These are phyloP conservation scores for Neurospora sp. DNA, from an alignment of 495 filamentous ascomycete genomes.

Conservation along the genomic window DNA sequence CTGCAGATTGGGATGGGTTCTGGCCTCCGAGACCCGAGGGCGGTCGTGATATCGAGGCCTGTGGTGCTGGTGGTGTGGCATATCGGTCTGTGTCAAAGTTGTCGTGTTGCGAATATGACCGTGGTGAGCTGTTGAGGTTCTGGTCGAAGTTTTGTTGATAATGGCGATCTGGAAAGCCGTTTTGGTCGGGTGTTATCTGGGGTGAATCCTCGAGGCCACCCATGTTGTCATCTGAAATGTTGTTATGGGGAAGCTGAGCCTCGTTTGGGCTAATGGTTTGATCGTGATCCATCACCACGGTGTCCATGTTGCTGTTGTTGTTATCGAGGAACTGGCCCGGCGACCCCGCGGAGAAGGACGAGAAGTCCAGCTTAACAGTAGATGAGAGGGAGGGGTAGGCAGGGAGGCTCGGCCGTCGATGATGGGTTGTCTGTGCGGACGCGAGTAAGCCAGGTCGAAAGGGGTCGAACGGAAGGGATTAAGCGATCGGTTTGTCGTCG, in stretches of 20 bases:
- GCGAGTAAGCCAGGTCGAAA: not conserved
- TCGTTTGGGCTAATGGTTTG: slow-evolving; percentile 5
- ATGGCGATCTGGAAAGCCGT: slow-evolving; percentile 18
- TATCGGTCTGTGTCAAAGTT: slow-evolving; percentile 27
- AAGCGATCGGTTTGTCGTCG: not conserved
- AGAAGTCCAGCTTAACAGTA: slow-evolving; percentile 38
- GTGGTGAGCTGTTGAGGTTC: slow-evolving; percentile 22
- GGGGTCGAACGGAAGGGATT: not conserved
- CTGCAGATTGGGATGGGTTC: slow-evolving; percentile 18
- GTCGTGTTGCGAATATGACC: slow-evolving; percentile 18
- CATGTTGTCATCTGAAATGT: slow-evolving; percentile 26
- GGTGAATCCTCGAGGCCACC: slow-evolving; percentile 28
- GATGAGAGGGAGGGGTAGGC: not conserved
- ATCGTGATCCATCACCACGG: slow-evolving; percentile 34
- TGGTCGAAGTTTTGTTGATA: slow-evolving; percentile 32
- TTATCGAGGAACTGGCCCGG: slow-evolving; percentile 42
- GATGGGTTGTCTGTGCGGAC: not conserved
- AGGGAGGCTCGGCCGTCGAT: not conserved
- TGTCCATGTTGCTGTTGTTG: slow-evolving; percentile 38
- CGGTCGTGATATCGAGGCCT: slow-evolving; percentile 34
- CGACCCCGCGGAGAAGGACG: slow-evolving; percentile 36
- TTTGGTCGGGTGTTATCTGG: slow-evolving; percentile 14
- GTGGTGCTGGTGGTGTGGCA: slow-evolving; percentile 28
- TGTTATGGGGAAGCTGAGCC: not conserved
- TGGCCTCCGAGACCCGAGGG: slow-evolving; percentile 41